Evolutionary conservation across 208 protist genomes (phyloP).

Genomic region (Leishmania gerbilli): DNA sequence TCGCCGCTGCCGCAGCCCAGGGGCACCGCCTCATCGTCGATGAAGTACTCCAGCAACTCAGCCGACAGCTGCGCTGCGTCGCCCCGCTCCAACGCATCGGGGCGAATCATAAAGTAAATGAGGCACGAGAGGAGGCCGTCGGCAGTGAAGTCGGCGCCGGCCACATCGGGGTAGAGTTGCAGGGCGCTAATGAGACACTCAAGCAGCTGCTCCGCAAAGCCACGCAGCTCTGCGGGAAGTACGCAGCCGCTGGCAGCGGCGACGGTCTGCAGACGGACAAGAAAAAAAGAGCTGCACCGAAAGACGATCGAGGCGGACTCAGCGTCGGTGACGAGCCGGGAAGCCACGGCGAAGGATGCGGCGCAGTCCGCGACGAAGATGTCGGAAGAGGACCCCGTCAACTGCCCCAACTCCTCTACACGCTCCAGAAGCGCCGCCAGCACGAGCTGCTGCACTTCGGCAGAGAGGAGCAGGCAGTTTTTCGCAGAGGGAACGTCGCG

Average conservation of each 20-base stretch:
- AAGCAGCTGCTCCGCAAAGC: constrained; percentile 38
- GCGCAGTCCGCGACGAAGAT: constrained; percentile 20
- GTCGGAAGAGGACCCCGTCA: not conserved
- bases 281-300: constrained; percentile 31
- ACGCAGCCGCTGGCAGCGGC: not conserved
- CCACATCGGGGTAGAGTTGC: constrained; percentile 47
- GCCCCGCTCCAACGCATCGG: not conserved
- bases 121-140: constrained; percentile 35
- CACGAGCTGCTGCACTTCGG: constrained; percentile 31
- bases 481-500: constrained; percentile 21
- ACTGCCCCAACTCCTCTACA: constrained; percentile 7
- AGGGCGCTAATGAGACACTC: constrained; percentile 50
- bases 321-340: constrained; percentile 31
- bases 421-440: constrained; percentile 14
- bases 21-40: constrained; percentile 61
- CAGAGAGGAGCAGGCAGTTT: constrained; percentile 50
- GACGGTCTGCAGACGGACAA: constrained; percentile 24
- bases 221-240: not conserved
- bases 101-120: constrained; percentile 43
- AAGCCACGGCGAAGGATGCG: constrained; percentile 33
- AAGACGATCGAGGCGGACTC: constrained; percentile 41
- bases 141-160: constrained; percentile 21
- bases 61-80: constrained; percentile 22
- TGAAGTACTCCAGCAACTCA: constrained; percentile 38
- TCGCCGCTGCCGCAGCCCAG: constrained; percentile 64